Conservation (phyloP, 2,329 filamentous ascomycete species). For the Metarhizium brunneum region DNA sequence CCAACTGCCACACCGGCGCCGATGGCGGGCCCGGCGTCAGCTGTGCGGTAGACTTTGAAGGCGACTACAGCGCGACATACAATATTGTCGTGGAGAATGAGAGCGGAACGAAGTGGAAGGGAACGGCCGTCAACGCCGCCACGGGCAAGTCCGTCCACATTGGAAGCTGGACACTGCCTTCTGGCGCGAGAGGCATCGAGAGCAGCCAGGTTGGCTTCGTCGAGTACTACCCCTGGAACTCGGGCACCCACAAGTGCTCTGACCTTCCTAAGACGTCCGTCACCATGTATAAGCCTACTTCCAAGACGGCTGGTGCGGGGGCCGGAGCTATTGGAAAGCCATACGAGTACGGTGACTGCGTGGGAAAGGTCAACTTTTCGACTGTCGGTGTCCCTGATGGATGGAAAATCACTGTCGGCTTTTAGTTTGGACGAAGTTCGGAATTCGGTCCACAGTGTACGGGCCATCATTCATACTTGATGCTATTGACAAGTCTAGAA, state of each 20-base stretch:
- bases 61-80: too few relatives aligned
- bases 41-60: too few relatives aligned
- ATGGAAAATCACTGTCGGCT: conserved; percentile 8
- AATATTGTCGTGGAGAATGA: too few relatives aligned
- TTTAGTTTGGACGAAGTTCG: background rate
- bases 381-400: background rate
- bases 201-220: conserved; percentile 11
- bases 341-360: conserved; percentile 14
- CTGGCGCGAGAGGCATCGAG: conserved; percentile 7
- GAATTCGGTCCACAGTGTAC: too few relatives aligned
- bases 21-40: too few relatives aligned
- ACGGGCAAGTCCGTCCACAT: conserved; percentile 7
- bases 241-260: conserved; percentile 8
- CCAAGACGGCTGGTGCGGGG: conserved; percentile 7
- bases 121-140: conserved; percentile 10
- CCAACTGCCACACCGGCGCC: too few relatives aligned
- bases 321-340: conserved; percentile 7
- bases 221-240: conserved; percentile 15
- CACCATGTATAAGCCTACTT: conserved; percentile 9
- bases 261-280: conserved; percentile 11
- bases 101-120: conserved; percentile 13
- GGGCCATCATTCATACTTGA: too few relatives aligned
- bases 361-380: conserved; percentile 7
- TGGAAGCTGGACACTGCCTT: conserved; percentile 12
- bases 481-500: too few relatives aligned